Evolutionary conservation across 352 stramenopile genomes (phyloP).

Genomic region (Pythium apleroticum): DNA sequence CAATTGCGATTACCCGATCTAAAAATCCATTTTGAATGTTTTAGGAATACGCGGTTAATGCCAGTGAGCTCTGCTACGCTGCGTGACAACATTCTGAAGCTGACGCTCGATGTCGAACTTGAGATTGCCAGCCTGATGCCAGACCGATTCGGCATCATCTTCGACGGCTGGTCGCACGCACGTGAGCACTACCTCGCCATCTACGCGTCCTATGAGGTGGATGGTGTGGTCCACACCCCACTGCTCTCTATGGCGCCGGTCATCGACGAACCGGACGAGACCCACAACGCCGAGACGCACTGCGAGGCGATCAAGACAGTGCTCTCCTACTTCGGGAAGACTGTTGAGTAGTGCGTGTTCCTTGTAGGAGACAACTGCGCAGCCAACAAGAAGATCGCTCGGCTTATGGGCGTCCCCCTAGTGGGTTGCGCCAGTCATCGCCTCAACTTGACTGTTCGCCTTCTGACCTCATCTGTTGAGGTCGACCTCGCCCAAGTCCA

Average conservation of each 20-base stretch:
- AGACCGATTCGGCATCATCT: conserved; percentile 21
- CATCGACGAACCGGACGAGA: conserved; percentile 4
- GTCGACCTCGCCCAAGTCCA: not conserved
- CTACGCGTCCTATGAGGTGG: conserved; percentile 4
- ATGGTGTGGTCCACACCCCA: not conserved
- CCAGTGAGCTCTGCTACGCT: not conserved
- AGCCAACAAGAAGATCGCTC: conserved; percentile 7
- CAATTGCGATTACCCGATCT: not conserved
- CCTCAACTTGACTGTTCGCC: conserved; percentile 5
- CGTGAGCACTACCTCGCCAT: conserved; percentile 19
- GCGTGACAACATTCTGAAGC: not conserved
- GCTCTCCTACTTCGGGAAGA: conserved; percentile 6
- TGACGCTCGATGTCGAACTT: conserved; percentile 3
- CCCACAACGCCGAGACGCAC: conserved; percentile 11
- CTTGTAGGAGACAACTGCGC: conserved; percentile 15
- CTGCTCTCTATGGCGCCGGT: conserved; percentile 17
- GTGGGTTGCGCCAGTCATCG: conserved; percentile 19
- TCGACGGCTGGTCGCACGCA: conserved; percentile 9
- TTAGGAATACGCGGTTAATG: not conserved
- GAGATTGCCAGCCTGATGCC: conserved; percentile 6
- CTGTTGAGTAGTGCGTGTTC: not conserved
- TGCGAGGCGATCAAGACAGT: conserved; percentile 1
- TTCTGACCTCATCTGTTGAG: not conserved
- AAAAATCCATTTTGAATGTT: not conserved
- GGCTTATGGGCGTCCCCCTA: conserved; percentile 1